These are phyloP conservation scores for Plasmodium relictum DNA, from an alignment of 169 alveolate genomes.

Conservation along the genomic window DNA sequence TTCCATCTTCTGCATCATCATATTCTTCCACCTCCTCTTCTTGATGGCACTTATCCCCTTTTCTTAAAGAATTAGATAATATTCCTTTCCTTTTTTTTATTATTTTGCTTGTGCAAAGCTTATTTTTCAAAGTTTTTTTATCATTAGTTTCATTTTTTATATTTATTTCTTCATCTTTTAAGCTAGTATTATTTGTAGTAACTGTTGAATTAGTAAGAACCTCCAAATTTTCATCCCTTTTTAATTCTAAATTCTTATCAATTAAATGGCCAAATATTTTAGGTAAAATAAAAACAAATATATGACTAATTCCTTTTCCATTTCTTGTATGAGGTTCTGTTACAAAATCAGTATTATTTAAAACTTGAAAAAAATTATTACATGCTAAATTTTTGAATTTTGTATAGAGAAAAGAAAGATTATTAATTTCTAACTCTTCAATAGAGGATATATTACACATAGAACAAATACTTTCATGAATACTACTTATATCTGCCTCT, in stretches of 20 bases:
- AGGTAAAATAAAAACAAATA: conserved; percentile 44
- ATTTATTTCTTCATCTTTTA: conserved; percentile 52
- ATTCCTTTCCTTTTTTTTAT: conserved; percentile 43
- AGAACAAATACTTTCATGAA: conserved; percentile 44
- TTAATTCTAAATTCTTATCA: conserved; percentile 34
- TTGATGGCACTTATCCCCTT: conserved; percentile 24
- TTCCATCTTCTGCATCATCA: conserved; percentile 28
- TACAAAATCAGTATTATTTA: conserved; percentile 43
- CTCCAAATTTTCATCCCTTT: conserved; percentile 8
- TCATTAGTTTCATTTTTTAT: conserved; percentile 10
- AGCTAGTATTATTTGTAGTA: conserved; percentile 28
- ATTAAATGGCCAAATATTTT: conserved; percentile 29
- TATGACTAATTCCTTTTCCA: conserved; percentile 69
- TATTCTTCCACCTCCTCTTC: conserved; percentile 38
- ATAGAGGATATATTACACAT: conserved; percentile 50
- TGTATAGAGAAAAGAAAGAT: conserved; percentile 34
- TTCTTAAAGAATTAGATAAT: background rate
- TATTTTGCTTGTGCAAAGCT: conserved; percentile 16
- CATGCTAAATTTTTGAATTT: conserved; percentile 65
- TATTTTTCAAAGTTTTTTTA: conserved; percentile 22
- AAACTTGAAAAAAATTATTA: conserved; percentile 48
- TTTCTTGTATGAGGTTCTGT: conserved; percentile 61
- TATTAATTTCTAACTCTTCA: conserved; percentile 36
- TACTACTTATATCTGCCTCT: conserved; percentile 28
- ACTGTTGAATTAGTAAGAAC: conserved; percentile 34